Conservation (phyloP, 768 basidiomycete species). For the Podaxis rugospora region DNA sequence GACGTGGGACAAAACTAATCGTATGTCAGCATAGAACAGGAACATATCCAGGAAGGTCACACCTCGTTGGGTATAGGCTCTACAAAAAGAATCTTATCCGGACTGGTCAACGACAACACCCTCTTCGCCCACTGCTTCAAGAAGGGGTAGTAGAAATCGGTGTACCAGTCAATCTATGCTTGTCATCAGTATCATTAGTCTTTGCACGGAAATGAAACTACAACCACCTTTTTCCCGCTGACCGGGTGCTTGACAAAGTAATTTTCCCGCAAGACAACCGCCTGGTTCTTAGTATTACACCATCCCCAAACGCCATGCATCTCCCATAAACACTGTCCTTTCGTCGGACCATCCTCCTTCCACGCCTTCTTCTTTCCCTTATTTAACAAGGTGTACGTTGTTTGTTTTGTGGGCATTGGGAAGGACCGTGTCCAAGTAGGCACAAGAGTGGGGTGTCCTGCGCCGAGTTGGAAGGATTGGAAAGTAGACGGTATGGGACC, state of each 20-base stretch:
- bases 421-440: constrained; percentile 81
- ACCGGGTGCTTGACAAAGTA: constrained; percentile 76
- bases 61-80: constrained; percentile 96
- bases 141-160: constrained; percentile 81
- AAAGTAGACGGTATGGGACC: constrained; percentile 75
- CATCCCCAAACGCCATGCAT: constrained; percentile 94
- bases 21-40: neutral
- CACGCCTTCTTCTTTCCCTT: constrained; percentile 57
- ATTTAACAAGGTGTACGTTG: constrained; percentile 58
- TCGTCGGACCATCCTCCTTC: constrained; percentile 69
- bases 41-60: neutral
- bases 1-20: constrained; percentile 71
- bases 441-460: constrained; percentile 80
- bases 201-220: neutral
- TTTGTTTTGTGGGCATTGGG: constrained; percentile 78
- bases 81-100: constrained; percentile 63
- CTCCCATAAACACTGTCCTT: constrained; percentile 79
- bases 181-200: neutral
- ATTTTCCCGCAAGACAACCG: constrained; percentile 74
- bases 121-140: constrained; percentile 61
- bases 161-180: constrained; percentile 80
- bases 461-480: constrained; percentile 89
- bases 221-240: constrained; percentile 53
- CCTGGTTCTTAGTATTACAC: constrained; percentile 59
- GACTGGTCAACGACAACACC: constrained; percentile 43